Percentiles rank a stretch among this genome's conserved stretches.
Evolutionary conservation across 805 yeast genomes (phyloP).

Genomic region (Clavispora phyllophila): DNA sequence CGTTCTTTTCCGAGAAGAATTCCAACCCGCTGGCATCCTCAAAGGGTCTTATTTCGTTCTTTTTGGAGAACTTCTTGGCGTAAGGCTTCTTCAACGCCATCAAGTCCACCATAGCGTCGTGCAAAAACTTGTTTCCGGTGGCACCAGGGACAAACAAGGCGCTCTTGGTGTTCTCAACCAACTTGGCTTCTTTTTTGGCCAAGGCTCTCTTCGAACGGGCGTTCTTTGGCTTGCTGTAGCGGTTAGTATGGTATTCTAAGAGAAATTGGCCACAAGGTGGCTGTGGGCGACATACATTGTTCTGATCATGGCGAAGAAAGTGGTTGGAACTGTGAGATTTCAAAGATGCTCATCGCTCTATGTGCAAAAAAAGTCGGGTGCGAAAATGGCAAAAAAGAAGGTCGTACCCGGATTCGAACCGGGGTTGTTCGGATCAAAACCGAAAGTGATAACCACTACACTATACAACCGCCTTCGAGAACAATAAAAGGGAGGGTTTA

Average conservation of each 20-base stretch:
- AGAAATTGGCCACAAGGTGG: background rate
- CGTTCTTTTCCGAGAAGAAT: constrained; percentile 93
- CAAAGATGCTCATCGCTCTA: constrained; percentile 6
- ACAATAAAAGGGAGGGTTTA: background rate
- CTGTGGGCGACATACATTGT: constrained; percentile 26
- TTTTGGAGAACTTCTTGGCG: constrained; percentile 79
- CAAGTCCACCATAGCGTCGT: constrained; percentile 85
- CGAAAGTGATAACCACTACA: constrained; percentile 80
- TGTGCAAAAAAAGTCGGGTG: constrained; percentile 2
- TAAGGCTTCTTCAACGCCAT: constrained; percentile 89
- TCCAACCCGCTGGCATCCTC: constrained; percentile 84
- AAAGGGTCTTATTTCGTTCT: constrained; percentile 87
- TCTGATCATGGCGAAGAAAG: constrained; percentile 27
- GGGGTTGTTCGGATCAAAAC: constrained; percentile 80
- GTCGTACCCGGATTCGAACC: constrained; percentile 84
- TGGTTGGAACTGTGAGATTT: constrained; percentile 2
- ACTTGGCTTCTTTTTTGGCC: constrained; percentile 81
- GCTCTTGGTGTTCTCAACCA: constrained; percentile 82
- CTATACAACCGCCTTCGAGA: constrained; percentile 43
- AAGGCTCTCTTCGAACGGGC: constrained; percentile 94
- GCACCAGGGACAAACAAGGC: constrained; percentile 92
- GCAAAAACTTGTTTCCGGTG: constrained; percentile 70
- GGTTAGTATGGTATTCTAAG: constrained; percentile 11
- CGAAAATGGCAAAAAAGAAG: constrained; percentile 25
- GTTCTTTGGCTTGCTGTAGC: constrained; percentile 74